phyloP scores from a whole-genome alignment of 139 green algal species.

The Micromonas pusilla region DNA sequence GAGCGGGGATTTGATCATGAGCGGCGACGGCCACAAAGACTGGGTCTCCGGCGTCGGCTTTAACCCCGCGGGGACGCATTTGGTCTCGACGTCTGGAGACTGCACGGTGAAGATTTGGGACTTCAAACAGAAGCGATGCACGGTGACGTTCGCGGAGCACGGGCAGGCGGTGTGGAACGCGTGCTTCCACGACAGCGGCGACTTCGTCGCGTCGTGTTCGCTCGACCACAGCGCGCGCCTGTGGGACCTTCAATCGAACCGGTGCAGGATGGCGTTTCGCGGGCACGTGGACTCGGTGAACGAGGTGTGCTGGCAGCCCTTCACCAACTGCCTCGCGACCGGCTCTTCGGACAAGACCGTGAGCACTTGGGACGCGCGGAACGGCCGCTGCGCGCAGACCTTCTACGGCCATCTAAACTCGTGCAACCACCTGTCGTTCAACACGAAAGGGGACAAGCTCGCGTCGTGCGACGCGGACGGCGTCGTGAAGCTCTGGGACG shows the following conservation, averaged over 20 bases:
- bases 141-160: conserved; percentile 69
- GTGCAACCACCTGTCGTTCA: conserved; percentile 60
- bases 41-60: conserved; percentile 76
- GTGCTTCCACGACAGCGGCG: conserved; percentile 61
- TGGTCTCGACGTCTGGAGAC: conserved; percentile 44
- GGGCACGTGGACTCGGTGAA: conserved; percentile 85
- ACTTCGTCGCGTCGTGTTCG: conserved; percentile 61
- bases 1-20: conserved; percentile 38
- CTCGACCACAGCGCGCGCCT: conserved; percentile 68
- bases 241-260: conserved; percentile 27
- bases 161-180: conserved; percentile 57
- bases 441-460: conserved; percentile 39
- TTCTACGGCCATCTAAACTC: conserved; percentile 77
- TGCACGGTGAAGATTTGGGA: conserved; percentile 67
- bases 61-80: conserved; percentile 47
- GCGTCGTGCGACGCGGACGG: conserved; percentile 68
- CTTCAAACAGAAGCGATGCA: conserved; percentile 70
- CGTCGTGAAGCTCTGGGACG: conserved; percentile 74
- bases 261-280: conserved; percentile 31
- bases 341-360: conserved; percentile 78
- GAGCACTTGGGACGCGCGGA: conserved; percentile 68
- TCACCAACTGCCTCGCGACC: conserved; percentile 47
- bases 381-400: conserved; percentile 62
- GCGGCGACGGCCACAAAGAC: conserved; percentile 42
- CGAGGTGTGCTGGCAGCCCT: conserved; percentile 68